Conservation (phyloP, 1,284 basidiomycete genomes). For the Cutaneotrichosporon cavernicola region DNA sequence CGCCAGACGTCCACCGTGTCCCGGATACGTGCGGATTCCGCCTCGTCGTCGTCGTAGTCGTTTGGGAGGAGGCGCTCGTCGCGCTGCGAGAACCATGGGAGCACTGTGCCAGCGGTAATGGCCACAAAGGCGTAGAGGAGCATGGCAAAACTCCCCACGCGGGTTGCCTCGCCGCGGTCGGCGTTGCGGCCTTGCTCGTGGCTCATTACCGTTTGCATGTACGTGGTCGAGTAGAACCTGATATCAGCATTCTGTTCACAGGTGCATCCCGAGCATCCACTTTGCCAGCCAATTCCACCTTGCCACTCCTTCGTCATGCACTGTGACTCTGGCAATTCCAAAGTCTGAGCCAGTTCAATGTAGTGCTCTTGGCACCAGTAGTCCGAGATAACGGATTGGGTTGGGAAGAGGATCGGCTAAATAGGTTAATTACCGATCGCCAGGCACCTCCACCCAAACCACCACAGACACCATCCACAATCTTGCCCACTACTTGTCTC, state of each 20-base stretch:
- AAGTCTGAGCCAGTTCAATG: no score
- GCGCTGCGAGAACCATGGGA: slow-evolving; percentile 77
- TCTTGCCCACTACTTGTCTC: background rate
- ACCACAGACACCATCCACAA: background rate
- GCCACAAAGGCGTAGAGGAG: slow-evolving; percentile 80
- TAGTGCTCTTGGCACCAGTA: no score
- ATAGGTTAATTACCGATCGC: background rate
- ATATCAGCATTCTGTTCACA: background rate
- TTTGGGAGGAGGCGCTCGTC: slow-evolving; percentile 66
- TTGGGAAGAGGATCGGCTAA: no score
- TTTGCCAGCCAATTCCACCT: background rate
- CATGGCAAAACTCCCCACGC: slow-evolving; percentile 84
- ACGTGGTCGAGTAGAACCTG: slow-evolving; percentile 86
- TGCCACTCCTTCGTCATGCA: background rate
- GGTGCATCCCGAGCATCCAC: background rate
- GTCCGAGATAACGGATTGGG: no score
- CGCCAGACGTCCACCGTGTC: slow-evolving; percentile 75
- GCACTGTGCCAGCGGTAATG: slow-evolving; percentile 72
- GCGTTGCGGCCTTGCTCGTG: slow-evolving; percentile 69
- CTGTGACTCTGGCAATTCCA: no score
- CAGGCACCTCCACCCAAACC: background rate
- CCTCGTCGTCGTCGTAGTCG: slow-evolving; percentile 59
- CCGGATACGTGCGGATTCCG: slow-evolving; percentile 67
- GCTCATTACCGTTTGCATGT: slow-evolving; percentile 87
- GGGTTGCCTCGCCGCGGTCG: slow-evolving; percentile 74